A percentile compares a stretch with the other conserved stretches of the same genome.
Conservation (phyloP, 306 rosid species). For the Citrullus mucosospermus region DNA sequence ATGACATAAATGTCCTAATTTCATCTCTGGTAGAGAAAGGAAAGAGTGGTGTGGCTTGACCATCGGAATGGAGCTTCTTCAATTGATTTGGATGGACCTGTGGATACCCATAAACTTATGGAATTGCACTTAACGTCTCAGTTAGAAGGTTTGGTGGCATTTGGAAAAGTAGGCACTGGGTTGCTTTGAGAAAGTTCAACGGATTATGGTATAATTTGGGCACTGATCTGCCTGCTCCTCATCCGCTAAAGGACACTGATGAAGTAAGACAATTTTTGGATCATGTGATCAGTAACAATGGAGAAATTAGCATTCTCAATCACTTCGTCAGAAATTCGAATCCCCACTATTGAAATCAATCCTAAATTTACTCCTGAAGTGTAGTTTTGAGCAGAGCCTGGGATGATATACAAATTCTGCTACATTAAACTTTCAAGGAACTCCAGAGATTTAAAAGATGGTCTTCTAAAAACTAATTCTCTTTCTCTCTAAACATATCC, state of each 20-base stretch:
- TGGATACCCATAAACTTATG: constrained; percentile 41
- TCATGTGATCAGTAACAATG: constrained; percentile 35
- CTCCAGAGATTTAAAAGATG: not conserved
- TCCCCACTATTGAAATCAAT: not conserved
- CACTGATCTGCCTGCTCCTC: constrained; percentile 57
- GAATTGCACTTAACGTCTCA: constrained; percentile 56
- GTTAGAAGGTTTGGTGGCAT: constrained; percentile 59
- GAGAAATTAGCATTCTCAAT: constrained; percentile 30
- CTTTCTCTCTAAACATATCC: not conserved
- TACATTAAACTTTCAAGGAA: not conserved
- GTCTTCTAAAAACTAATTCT: not conserved
- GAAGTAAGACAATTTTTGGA: constrained; percentile 54
- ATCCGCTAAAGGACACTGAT: constrained; percentile 31
- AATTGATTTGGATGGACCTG: constrained; percentile 50
- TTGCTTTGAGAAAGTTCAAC: constrained; percentile 50
- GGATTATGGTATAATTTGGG: constrained; percentile 80
- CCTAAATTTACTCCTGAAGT: not conserved
- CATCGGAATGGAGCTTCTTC: constrained; percentile 45
- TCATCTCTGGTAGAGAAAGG: constrained; percentile 64
- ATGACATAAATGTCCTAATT: constrained; percentile 77
- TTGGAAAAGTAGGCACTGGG: constrained; percentile 84
- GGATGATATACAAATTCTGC: not conserved
- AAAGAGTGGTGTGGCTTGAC: constrained; percentile 70
- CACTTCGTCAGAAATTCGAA: no score
- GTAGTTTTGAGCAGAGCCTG: not conserved